Evolutionary conservation across 345 rosid genomes (phyloP), one percentile per base, ranked within the genome.

Genomic region (Bruguiera parviflora): DNA sequence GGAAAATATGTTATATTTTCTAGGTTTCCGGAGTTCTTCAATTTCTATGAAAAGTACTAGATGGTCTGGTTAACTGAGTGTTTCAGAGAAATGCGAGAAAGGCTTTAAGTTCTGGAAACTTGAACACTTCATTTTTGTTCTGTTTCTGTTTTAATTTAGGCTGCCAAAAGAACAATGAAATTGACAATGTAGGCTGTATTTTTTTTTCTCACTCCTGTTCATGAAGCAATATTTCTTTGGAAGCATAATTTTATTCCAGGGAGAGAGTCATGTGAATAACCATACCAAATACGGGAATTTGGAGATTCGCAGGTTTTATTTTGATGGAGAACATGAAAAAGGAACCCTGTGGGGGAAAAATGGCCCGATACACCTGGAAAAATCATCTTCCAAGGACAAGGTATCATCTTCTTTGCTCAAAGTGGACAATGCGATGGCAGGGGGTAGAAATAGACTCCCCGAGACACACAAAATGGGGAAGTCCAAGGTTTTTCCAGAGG

Each of bases 291-390:
- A 7, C 9, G 25, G 25, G 63, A n/a, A 29, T 65, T n/a, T 29
- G 51, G 70, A 33, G 39, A 43, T 80, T 66, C 84, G 70, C 66
- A 92, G 96, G 90, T 87, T 90, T 81, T 80, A 84, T 63, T 74
- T 89, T 65, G 92, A 82, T 75, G 82, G 81, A 29, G 87, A 88
- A 73, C 82, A 78, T 20, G 55, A 67, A 22, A 80, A 70, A 72
- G 89, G 80, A 69, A 58, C 70, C 5, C 27, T 49, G 18, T 78
- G 89, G 90, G 70, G 80, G 49, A 82, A 81, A 75, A 81, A 71
- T 67, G 91, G 79, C 43, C 78, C 82, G 49, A 75, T 74, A 25
- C 72, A 77, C 73, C 74, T 77, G 27, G 84, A 83, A 28, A 83
- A 78, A 82, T 84, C 92, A 2, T 77, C 84, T 72, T 78, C 84